A percentile compares a stretch with the other conserved stretches of the same genome.
These are phyloP conservation scores for Dryas drummondii DNA, from an alignment of 306 rosid genomes.

Conservation along the genomic window DNA sequence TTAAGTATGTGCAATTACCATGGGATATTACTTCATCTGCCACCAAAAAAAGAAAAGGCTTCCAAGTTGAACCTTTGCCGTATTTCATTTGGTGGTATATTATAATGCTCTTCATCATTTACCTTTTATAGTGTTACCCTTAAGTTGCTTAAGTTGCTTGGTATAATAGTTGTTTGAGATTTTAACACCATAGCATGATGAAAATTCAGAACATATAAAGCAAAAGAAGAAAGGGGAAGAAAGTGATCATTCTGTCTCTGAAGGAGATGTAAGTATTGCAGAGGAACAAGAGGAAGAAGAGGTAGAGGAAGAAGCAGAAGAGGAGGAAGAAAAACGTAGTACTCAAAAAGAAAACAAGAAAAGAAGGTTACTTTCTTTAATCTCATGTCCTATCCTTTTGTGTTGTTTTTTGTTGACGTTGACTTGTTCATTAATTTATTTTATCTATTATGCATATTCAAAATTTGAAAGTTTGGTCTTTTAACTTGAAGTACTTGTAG, in stretches of 20 bases:
- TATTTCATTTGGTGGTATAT: slow-evolving; percentile 10
- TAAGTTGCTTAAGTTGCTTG: slow-evolving; percentile 18
- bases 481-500: not conserved
- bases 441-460: not conserved
- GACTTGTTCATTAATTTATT: not conserved
- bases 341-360: slow-evolving; percentile 20
- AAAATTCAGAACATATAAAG: slow-evolving; percentile 30
- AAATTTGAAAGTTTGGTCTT: not conserved
- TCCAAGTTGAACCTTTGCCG: not conserved
- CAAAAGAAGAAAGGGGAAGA: slow-evolving; percentile 27
- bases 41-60: slow-evolving; percentile 2
- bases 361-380: slow-evolving; percentile 25
- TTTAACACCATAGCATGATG: slow-evolving; percentile 22
- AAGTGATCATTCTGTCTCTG: slow-evolving; percentile 28
- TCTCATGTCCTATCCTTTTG: not conserved
- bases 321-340: not conserved
- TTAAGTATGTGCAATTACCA: not conserved
- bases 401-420: not conserved
- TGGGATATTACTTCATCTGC: slow-evolving; percentile 14
- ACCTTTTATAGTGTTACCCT: slow-evolving; percentile 13
- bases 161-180: slow-evolving; percentile 7
- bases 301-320: slow-evolving; percentile 8
- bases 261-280: slow-evolving; percentile 22
- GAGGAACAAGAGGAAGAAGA: slow-evolving; percentile 28
- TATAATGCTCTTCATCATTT: slow-evolving; percentile 3